Base-by-base conservation (phyloP, 208 protist genomes). In the Angomonas ambiguus region DNA sequence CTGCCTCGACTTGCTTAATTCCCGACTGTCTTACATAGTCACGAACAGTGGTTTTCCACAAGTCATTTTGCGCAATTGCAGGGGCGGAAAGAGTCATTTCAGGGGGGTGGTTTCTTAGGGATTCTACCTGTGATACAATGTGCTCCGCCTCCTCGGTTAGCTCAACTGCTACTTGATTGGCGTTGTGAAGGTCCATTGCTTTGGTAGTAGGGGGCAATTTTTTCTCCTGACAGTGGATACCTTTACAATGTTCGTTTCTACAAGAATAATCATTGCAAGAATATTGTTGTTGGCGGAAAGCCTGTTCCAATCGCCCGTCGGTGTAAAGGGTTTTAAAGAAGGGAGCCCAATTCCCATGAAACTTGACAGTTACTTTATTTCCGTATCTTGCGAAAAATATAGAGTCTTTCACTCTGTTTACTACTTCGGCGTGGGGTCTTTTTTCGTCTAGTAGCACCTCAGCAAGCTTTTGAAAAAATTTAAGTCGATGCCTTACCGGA, bases 261-360 rank as follows among this genome's bases (percentile, higher is more conserved):
- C 88, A 94, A 16, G 48, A 73, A 31, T 72, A 62, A 60, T 88
- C 69, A 53, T 72, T 80, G 64, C 88, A 94, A 5, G 74, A 74
- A 53, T 75, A 83, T 42, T 78, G 65, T 51, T 87, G 77, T 25
- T 72, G 59, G 25, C 88, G 88, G 66, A 94, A 91, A 16, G 88
- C 88, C 49, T 94, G 88, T 34, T 85, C 83, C 6, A 94, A 79
- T 5, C 88, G 77, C 5, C 88, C 88, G 31, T 88, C 88, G 0
- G 88, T 94, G 71, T 91, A 94, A 5, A 92, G 25, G 3, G 88
- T 94, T 65, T 94, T 94, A 59, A 94, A 94, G 62, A 94, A 94
- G 0, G 88, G 88, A 79, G 92, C 87, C 79, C 82, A 90, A 62
- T 66, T 88, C 24, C 78, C 81, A 72, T 86, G 76, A 56, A 74